phyloP scores from a whole-genome alignment of 495 filamentous ascomycete genomes.

The Aspergillus funiculosus region DNA sequence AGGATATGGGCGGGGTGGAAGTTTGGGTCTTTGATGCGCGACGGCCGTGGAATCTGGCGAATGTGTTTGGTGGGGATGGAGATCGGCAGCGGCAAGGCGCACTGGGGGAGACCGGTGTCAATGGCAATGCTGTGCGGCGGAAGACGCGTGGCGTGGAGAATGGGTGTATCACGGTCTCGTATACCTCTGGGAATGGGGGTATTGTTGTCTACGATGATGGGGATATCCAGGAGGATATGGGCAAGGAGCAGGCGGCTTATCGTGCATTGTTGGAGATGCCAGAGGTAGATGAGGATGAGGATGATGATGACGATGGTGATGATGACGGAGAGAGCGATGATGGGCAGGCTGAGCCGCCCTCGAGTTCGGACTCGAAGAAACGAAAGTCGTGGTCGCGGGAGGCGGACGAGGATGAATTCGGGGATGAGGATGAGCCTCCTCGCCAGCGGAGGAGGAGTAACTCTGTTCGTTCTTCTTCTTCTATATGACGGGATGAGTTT shows the following conservation, averaged over 20 bases:
- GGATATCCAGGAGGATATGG: conserved; percentile 86
- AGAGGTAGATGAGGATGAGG: conserved; percentile 77
- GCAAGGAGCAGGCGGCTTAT: conserved; percentile 70
- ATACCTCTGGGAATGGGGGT: conserved; percentile 70
- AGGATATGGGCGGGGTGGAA: conserved; percentile 69
- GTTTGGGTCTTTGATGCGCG: conserved; percentile 91
- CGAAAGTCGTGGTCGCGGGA: conserved; percentile 78
- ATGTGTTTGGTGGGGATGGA: conserved; percentile 82
- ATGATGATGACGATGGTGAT: conserved; percentile 44
- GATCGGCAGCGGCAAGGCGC: conserved; percentile 41
- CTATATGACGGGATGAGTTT: background rate
- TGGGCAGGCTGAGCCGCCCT: conserved; percentile 20
- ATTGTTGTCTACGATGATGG: conserved; percentile 94
- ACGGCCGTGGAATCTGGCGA: conserved; percentile 90
- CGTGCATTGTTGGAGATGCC: conserved; percentile 82
- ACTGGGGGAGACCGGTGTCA: conserved; percentile 44
- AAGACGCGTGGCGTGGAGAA: conserved; percentile 46
- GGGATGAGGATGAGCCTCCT: conserved; percentile 59
- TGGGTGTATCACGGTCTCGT: conserved; percentile 64
- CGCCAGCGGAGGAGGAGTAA: conserved; percentile 78
- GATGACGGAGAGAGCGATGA: conserved; percentile 38
- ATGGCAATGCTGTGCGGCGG: conserved; percentile 38
- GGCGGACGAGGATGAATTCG: conserved; percentile 63
- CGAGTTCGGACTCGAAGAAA: conserved; percentile 50
- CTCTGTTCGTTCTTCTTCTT: conserved; percentile 56